A percentile compares a stretch with the other conserved stretches of the same genome.
These are phyloP conservation scores for Neurospora sp. DNA, from an alignment of 495 filamentous ascomycete species.

Conservation along the genomic window DNA sequence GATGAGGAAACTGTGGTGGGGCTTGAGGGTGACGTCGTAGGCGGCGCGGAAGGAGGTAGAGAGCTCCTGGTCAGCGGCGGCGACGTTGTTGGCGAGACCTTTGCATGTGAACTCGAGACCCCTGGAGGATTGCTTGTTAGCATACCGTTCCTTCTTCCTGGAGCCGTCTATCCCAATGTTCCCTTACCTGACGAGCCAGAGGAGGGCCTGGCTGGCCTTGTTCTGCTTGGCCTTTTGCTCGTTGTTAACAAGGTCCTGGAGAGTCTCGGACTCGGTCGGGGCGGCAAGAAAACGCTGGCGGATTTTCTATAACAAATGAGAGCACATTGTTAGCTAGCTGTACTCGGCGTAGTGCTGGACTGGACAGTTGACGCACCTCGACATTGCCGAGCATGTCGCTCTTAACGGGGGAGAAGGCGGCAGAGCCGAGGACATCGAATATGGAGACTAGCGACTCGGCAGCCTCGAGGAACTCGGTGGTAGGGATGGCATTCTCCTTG, in stretches of 20 bases:
- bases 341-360: background rate
- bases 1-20: slow-evolving; percentile 75
- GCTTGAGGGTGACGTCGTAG: slow-evolving; percentile 78
- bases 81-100: slow-evolving; percentile 68
- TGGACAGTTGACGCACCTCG: slow-evolving; percentile 47
- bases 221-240: slow-evolving; percentile 84
- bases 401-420: slow-evolving; percentile 81
- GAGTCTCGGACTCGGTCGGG: slow-evolving; percentile 61
- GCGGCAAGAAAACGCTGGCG: slow-evolving; percentile 69
- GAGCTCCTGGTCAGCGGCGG: slow-evolving; percentile 60
- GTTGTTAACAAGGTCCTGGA: slow-evolving; percentile 75
- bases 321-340: slow-evolving; percentile 1
- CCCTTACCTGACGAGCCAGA: slow-evolving; percentile 81
- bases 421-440: slow-evolving; percentile 76
- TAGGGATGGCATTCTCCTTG: slow-evolving; percentile 68
- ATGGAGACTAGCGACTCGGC: slow-evolving; percentile 74
- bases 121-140: slow-evolving; percentile 31
- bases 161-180: background rate
- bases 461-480: slow-evolving; percentile 84
- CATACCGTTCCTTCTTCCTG: slow-evolving; percentile 1
- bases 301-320: slow-evolving; percentile 60
- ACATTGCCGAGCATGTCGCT: slow-evolving; percentile 85
- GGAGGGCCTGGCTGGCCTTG: slow-evolving; percentile 72
- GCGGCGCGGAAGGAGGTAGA: slow-evolving; percentile 74
- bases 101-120: slow-evolving; percentile 87